Conservation (phyloP, 2,329 filamentous ascomycete genomes). For the Phialophora tarda region DNA sequence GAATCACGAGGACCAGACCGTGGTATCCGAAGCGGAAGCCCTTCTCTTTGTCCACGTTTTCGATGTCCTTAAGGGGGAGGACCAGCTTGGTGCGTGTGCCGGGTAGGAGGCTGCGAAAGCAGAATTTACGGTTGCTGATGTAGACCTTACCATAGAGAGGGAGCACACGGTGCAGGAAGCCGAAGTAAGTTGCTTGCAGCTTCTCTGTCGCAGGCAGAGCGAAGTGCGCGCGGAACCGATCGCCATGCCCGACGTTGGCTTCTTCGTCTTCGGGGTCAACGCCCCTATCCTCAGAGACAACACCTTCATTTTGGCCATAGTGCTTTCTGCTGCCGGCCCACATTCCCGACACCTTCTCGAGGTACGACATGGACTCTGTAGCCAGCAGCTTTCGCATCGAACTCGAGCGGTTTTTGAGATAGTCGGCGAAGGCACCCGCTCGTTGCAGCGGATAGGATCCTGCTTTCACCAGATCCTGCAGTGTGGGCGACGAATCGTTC, state of each 20-base stretch:
- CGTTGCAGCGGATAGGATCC: constrained; percentile 81
- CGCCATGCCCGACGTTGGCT: constrained; percentile 59
- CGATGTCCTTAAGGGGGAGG: constrained; percentile 85
- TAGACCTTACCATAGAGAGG: constrained; percentile 97
- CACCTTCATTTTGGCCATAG: constrained; percentile 75
- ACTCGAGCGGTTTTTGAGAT: constrained; percentile 77
- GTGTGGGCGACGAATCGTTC: constrained; percentile 50
- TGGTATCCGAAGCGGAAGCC: constrained; percentile 91
- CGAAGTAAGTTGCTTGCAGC: constrained; percentile 87
- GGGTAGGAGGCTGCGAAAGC: constrained; percentile 88
- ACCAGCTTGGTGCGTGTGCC: constrained; percentile 92
- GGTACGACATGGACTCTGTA: constrained; percentile 92
- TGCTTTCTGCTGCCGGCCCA: constrained; percentile 90
- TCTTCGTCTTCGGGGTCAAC: constrained; percentile 63
- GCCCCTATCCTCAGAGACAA: constrained; percentile 68
- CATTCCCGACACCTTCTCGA: constrained; percentile 97
- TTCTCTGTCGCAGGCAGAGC: constrained; percentile 82
- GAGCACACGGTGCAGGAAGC: constrained; percentile 85
- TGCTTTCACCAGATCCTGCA: constrained; percentile 64
- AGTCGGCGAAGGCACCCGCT: constrained; percentile 81
- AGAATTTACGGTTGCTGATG: constrained; percentile 83
- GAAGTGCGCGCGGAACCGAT: constrained; percentile 86
- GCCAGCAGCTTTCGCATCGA: constrained; percentile 82
- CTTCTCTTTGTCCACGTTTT: constrained; percentile 93
- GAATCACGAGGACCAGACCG: constrained; percentile 88